phyloP scores from a whole-genome alignment of 176 grass and related monocot genomes.

The Oryza meyeriana region DNA sequence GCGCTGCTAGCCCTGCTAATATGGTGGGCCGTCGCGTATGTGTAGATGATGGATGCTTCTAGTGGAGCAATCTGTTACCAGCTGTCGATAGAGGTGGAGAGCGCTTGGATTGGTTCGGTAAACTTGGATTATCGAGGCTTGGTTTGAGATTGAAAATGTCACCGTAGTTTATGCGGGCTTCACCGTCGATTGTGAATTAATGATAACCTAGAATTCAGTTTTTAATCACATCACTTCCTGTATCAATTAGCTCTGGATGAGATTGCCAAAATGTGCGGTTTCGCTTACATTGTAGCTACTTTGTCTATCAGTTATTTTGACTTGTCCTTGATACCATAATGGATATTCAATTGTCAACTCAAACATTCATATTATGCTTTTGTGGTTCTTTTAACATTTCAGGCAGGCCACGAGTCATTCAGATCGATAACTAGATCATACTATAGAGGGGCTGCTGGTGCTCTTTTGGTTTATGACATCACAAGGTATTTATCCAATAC shows the following conservation, averaged over 20 bases:
- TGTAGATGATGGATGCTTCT: neutral
- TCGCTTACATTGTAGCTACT: neutral
- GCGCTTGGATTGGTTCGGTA: neutral
- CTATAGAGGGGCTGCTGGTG: slow-evolving; percentile 77
- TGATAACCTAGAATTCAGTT: neutral
- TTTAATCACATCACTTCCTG: too few relatives aligned
- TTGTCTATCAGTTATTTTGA: neutral
- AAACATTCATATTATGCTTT: neutral
- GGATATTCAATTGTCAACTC: neutral
- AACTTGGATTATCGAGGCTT: neutral
- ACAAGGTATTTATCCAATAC: slow-evolving; percentile 38
- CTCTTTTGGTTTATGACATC: slow-evolving; percentile 74
- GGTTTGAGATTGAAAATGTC: too few relatives aligned
- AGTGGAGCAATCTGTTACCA: neutral
- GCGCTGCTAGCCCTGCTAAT: neutral
- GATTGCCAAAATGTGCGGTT: neutral
- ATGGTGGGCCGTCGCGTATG: neutral
- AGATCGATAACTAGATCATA: slow-evolving; percentile 80
- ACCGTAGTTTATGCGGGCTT: neutral
- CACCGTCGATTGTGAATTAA: neutral
- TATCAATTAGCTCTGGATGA: neutral
- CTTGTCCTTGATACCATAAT: neutral
- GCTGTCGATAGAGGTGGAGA: neutral
- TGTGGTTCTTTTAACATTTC: neutral
- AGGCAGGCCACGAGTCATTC: slow-evolving; percentile 85